Evolutionary conservation across 2,329 filamentous ascomycete species (phyloP).

Genomic region (Sporothrix inflata): DNA sequence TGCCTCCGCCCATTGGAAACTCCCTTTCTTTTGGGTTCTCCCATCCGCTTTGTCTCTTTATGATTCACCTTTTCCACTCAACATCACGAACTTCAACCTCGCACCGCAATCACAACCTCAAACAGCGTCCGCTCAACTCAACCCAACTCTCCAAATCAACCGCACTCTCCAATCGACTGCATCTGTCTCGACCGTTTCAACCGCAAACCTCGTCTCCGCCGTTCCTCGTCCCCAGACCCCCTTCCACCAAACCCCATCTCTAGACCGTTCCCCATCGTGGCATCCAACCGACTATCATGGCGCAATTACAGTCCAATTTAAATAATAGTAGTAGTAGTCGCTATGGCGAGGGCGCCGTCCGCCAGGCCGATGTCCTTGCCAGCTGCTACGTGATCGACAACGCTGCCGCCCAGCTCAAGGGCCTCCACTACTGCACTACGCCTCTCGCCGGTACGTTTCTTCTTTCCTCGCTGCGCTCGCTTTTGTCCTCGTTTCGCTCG

Average conservation of each 20-base stretch:
- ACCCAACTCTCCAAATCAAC: neutral
- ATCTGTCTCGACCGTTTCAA: neutral
- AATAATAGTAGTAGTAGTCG: conserved; percentile 74
- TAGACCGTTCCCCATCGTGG: conserved; percentile 31
- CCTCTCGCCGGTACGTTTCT: conserved; percentile 69
- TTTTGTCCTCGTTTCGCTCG: no score
- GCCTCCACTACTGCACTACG: conserved; percentile 96
- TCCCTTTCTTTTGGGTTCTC: neutral
- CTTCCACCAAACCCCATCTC: neutral
- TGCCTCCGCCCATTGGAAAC: conserved; percentile 5
- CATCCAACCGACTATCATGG: conserved; percentile 52
- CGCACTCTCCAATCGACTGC: neutral
- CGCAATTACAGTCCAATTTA: conserved; percentile 69
- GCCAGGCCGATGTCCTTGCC: conserved; percentile 77
- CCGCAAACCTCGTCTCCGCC: neutral
- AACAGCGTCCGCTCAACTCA: neutral
- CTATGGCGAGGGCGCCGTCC: conserved; percentile 67
- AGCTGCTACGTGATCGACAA: conserved; percentile 86
- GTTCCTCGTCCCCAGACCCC: neutral
- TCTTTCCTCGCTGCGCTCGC: neutral
- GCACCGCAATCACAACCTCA: neutral
- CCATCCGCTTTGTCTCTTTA: neutral
- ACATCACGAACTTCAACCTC: neutral
- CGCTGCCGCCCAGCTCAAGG: conserved; percentile 68
- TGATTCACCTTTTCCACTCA: neutral